Evolutionary conservation across 345 rosid genomes (phyloP).

Genomic region (Zanthoxylum bungeanum): DNA sequence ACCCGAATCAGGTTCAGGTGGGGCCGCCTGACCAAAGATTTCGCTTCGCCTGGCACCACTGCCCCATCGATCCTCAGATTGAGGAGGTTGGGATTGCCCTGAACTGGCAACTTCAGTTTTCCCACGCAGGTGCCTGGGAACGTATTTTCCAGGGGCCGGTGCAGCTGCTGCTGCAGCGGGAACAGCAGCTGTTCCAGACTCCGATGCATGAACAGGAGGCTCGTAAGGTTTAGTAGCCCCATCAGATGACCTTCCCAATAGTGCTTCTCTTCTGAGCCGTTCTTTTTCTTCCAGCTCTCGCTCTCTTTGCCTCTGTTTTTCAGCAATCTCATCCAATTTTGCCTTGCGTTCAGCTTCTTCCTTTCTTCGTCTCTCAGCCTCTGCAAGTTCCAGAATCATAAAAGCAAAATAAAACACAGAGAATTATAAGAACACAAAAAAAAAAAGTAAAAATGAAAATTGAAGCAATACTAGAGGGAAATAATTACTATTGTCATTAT

Average conservation of each 20-base stretch:
- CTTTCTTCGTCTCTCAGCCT: slow-evolving; percentile 72
- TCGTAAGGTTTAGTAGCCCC: too few species aligned
- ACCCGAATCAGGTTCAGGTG: slow-evolving; percentile 37
- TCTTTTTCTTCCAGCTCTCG: slow-evolving; percentile 78
- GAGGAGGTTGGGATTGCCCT: slow-evolving; percentile 34
- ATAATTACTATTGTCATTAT: background rate
- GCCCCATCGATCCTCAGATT: slow-evolving; percentile 57
- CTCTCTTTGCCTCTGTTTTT: slow-evolving; percentile 88
- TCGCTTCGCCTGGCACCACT: slow-evolving; percentile 18
- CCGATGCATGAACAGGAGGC: slow-evolving; percentile 22
- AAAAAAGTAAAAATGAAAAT: too few species aligned
- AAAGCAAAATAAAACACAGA: background rate
- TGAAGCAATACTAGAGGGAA: background rate
- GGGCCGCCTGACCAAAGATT: slow-evolving; percentile 22
- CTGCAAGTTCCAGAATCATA: slow-evolving; percentile 37
- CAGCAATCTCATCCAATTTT: slow-evolving; percentile 82
- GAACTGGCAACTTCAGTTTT: too few species aligned
- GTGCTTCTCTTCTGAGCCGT: slow-evolving; percentile 53
- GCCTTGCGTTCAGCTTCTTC: slow-evolving; percentile 84
- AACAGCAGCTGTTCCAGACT: slow-evolving; percentile 24
- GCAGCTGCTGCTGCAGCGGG: too few species aligned
- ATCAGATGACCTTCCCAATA: slow-evolving; percentile 43
- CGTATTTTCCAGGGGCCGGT: slow-evolving; percentile 48
- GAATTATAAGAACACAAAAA: background rate
- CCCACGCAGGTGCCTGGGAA: slow-evolving; percentile 54